These are phyloP conservation scores for Mentha longifolia DNA, from an alignment of 257 asterid species.

Conservation along the genomic window DNA sequence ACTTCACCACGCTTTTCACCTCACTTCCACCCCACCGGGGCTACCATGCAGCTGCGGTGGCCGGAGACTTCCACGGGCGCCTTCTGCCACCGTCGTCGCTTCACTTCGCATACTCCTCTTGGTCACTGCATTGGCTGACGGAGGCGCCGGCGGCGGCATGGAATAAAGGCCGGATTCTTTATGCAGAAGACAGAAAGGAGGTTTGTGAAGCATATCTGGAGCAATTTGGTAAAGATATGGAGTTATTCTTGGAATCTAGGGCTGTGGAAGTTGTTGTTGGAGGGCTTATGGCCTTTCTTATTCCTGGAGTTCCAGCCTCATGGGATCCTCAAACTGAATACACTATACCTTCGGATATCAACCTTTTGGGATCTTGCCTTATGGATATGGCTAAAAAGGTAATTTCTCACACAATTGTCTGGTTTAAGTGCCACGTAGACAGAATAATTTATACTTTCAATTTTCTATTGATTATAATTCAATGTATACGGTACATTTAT, in stretches of 20 bases:
- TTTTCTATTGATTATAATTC: too few species aligned
- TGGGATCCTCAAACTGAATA: slow-evolving; percentile 5
- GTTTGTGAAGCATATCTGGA: slow-evolving; percentile 38
- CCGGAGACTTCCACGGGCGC: slow-evolving; percentile 34
- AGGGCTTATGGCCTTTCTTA: slow-evolving; percentile 40
- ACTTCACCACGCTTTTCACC: slow-evolving; percentile 41
- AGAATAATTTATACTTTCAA: too few species aligned
- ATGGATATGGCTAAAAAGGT: slow-evolving; percentile 47
- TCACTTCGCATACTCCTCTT: slow-evolving; percentile 40
- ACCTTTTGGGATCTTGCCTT: slow-evolving; percentile 36
- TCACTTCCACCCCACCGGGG: slow-evolving; percentile 31
- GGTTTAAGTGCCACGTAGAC: too few species aligned
- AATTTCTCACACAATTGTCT: neutral
- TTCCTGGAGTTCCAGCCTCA: slow-evolving; percentile 34
- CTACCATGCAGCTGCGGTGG: slow-evolving; percentile 31
- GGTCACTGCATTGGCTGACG: slow-evolving; percentile 40
- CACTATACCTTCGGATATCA: neutral
- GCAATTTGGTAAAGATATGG: slow-evolving; percentile 32
- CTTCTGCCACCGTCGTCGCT: slow-evolving; percentile 39
- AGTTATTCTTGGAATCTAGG: slow-evolving; percentile 31
- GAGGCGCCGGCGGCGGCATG: slow-evolving; percentile 31
- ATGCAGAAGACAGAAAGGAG: slow-evolving; percentile 22
- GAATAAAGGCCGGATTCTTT: slow-evolving; percentile 38
- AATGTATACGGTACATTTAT: too few species aligned
- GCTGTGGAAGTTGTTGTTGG: slow-evolving; percentile 38